Percentiles rank a stretch among this genome's conserved stretches.
These are phyloP conservation scores for Pythium apleroticum DNA, from an alignment of 352 stramenopile genomes.

Conservation along the genomic window DNA sequence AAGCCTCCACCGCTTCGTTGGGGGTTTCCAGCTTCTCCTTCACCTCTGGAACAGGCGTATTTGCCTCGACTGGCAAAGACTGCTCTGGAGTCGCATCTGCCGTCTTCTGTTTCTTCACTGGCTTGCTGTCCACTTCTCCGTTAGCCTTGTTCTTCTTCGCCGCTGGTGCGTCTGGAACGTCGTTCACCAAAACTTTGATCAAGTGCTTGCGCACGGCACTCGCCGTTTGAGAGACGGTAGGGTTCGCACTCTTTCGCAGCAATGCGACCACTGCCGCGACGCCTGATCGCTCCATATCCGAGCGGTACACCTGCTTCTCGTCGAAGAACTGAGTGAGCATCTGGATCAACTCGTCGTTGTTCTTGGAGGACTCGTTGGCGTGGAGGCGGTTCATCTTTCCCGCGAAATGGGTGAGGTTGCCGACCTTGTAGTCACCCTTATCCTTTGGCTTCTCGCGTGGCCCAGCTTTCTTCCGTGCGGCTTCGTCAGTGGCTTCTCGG, in stretches of 20 bases:
- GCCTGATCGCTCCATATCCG: slow-evolving; percentile 67
- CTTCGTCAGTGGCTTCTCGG: slow-evolving; percentile 69
- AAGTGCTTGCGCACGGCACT: slow-evolving; percentile 80
- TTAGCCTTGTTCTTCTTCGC: slow-evolving; percentile 43
- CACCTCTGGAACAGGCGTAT: slow-evolving; percentile 8
- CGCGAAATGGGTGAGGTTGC: slow-evolving; percentile 52
- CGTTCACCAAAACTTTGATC: slow-evolving; percentile 61
- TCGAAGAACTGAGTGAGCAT: slow-evolving; percentile 76
- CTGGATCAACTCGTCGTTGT: slow-evolving; percentile 70
- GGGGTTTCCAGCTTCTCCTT: neutral
- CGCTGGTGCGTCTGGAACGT: slow-evolving; percentile 32
- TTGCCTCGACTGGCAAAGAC: slow-evolving; percentile 14
- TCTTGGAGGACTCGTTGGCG: slow-evolving; percentile 70
- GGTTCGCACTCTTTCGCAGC: slow-evolving; percentile 67
- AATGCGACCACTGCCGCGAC: slow-evolving; percentile 64
- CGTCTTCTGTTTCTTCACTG: slow-evolving; percentile 48
- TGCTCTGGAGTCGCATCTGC: slow-evolving; percentile 26
- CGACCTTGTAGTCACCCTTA: slow-evolving; percentile 67
- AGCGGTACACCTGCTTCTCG: slow-evolving; percentile 67
- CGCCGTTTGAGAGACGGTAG: slow-evolving; percentile 65
- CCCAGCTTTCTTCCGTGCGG: slow-evolving; percentile 55
- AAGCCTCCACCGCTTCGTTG: neutral
- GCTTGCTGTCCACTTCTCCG: slow-evolving; percentile 21
- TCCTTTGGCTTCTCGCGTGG: slow-evolving; percentile 52
- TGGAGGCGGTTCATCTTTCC: slow-evolving; percentile 63